Base-by-base conservation (phyloP, 2,329 filamentous ascomycete genomes). In the Microdochium trichocladiopsis region DNA sequence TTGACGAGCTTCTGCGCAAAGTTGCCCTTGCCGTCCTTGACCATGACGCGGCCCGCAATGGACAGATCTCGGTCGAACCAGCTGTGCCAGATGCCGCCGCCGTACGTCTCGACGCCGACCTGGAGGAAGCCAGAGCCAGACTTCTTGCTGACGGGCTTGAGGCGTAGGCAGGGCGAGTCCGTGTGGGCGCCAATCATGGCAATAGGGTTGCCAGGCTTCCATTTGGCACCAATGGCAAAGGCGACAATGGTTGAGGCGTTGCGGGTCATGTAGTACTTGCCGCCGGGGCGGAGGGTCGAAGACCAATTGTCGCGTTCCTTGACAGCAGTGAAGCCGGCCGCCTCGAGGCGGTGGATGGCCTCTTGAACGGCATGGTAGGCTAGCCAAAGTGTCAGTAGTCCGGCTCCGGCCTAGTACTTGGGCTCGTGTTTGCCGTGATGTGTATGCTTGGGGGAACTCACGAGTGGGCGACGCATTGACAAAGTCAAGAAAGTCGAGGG, bases 1-100 rank as follows among this genome's bases (percentile, higher is more conserved):
- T 95, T 94, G 72, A 97, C 83, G 52, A 99, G 79, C 70, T 87
- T 92, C 72, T 90, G 87, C 56, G 85, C 82, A 58, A 95, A 88
- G 57, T 80, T 84, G 50, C 88, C 89, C 53, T 88, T 80, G 48
- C 79, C 79, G 53, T 85, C 84, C 61, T 81, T 84, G 52, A 94
- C 88, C 76, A 97, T 86, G 14, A 89, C 89, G 54, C 94, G 82
- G 9, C 94, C 94, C 28, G 94, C 94, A 51, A 97, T 84, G 61
- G 89, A 88, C 56, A 99, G 75, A 68, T 99, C 94, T 50, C 94
- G 86, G 69, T 99, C 94, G 66, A 99, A 99, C 94, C 88, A 99
- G 48, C 90, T 95, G 71, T 96, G 92, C 93, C 93, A 97, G 63
- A 97, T 86, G 52, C 94, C 94, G 56, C 94, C 94, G 51, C 94